A percentile compares a stretch with the other conserved stretches of the same genome.
phyloP scores from a whole-genome alignment of 192 early-diverging fungal species.

The Spizellomyces punctatus region DNA sequence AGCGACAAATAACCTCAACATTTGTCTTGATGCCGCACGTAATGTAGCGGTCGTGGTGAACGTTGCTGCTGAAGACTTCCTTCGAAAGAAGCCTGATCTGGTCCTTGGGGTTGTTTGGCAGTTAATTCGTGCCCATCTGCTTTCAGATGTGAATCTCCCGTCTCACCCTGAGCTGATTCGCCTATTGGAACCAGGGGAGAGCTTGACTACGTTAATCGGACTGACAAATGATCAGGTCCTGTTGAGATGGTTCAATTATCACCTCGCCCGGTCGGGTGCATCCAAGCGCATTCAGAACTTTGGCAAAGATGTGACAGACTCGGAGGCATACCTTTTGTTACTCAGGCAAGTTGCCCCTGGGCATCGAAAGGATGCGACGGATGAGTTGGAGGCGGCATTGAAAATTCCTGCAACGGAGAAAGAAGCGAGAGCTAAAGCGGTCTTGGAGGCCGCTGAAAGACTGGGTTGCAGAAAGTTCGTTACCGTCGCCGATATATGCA shows the following conservation, averaged over 20 bases:
- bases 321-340: conserved; percentile 29
- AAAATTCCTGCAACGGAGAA: background rate
- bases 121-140: conserved; percentile 32
- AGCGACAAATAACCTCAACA: conserved; percentile 29
- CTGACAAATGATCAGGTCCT: conserved; percentile 35
- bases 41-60: conserved; percentile 38
- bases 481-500: conserved; percentile 20
- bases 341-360: conserved; percentile 25
- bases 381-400: background rate
- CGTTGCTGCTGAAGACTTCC: conserved; percentile 37
- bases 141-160: conserved; percentile 24
- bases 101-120: conserved; percentile 45
- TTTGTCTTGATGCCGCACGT: conserved; percentile 13
- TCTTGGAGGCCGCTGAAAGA: conserved; percentile 31
- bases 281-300: conserved; percentile 26
- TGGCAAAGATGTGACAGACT: conserved; percentile 30
- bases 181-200: conserved; percentile 35
- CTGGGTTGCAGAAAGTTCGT: conserved; percentile 31
- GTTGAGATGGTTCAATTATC: conserved; percentile 44
- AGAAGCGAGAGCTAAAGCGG: conserved; percentile 14
- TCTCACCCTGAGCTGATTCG: conserved; percentile 40
- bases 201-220: conserved; percentile 21
- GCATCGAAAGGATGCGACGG: background rate
- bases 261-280: conserved; percentile 22
- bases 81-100: conserved; percentile 32